Evolutionary conservation across 495 filamentous ascomycete species (phyloP).

Genomic region (Xylaria acuta): DNA sequence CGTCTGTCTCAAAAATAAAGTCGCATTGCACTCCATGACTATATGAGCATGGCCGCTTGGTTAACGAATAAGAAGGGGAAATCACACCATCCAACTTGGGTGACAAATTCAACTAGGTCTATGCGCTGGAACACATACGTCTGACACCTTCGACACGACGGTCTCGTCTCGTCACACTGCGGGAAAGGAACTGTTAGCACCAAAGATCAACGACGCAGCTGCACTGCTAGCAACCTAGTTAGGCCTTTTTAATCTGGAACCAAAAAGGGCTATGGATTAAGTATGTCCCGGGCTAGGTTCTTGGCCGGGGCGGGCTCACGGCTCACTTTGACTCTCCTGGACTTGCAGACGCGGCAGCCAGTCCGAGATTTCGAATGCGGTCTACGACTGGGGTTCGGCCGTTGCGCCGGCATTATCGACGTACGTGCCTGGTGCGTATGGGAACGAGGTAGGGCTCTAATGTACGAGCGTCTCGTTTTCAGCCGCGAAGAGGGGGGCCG

Average conservation of each 20-base stretch:
- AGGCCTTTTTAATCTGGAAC: neutral
- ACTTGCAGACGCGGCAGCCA: slow-evolving; percentile 26
- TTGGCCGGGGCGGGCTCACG: neutral
- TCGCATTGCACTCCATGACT: slow-evolving; percentile 23
- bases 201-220: neutral
- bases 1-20: slow-evolving; percentile 5
- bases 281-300: neutral
- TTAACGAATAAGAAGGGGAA: neutral
- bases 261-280: neutral
- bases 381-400: slow-evolving; percentile 14
- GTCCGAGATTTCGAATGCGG: slow-evolving; percentile 26
- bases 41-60: neutral
- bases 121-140: slow-evolving; percentile 15
- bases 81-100: neutral
- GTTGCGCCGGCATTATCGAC: slow-evolving; percentile 9
- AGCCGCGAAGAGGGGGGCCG: neutral
- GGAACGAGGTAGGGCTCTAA: slow-evolving; percentile 4
- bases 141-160: slow-evolving; percentile 23
- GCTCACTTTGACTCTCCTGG: slow-evolving; percentile 24
- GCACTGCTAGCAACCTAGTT: neutral
- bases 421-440: neutral
- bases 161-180: slow-evolving; percentile 25
- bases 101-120: neutral
- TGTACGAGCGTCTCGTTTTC: slow-evolving; percentile 18
- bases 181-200: neutral